phyloP scores from a whole-genome alignment of 148 eudicot genomes.

The Polygonum maritimum region DNA sequence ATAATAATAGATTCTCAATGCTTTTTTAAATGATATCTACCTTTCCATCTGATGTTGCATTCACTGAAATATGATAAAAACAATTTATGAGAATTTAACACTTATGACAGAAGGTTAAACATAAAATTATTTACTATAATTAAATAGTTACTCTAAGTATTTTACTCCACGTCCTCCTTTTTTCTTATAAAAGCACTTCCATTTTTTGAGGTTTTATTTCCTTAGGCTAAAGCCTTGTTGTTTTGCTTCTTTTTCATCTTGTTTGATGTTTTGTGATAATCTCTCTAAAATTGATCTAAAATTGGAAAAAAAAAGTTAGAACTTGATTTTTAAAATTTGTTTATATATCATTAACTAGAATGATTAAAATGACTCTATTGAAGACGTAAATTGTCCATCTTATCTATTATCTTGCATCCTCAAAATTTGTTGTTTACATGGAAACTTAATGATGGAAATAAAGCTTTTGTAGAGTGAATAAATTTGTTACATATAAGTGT shows the following conservation, averaged over 20 bases:
- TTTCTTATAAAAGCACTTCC: neutral
- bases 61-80: neutral
- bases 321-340: neutral
- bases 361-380: too few species aligned
- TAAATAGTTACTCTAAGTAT: neutral
- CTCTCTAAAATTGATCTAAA: neutral
- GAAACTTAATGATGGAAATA: too few species aligned
- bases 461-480: too few species aligned
- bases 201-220: neutral
- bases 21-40: neutral
- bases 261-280: neutral
- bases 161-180: neutral
- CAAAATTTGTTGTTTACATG: too few species aligned
- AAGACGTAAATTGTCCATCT: too few species aligned
- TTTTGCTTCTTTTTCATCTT: neutral
- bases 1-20: neutral
- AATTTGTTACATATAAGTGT: too few species aligned
- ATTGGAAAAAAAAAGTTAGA: neutral
- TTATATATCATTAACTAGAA: neutral
- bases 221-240: neutral
- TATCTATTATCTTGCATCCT: too few species aligned
- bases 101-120: too few species aligned
- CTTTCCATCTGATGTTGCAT: neutral
- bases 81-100: neutral
- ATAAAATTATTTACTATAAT: too few species aligned